Base-by-base conservation (phyloP, 768 basidiomycete species). In the Pseudohyphozyma bogoriensis region DNA sequence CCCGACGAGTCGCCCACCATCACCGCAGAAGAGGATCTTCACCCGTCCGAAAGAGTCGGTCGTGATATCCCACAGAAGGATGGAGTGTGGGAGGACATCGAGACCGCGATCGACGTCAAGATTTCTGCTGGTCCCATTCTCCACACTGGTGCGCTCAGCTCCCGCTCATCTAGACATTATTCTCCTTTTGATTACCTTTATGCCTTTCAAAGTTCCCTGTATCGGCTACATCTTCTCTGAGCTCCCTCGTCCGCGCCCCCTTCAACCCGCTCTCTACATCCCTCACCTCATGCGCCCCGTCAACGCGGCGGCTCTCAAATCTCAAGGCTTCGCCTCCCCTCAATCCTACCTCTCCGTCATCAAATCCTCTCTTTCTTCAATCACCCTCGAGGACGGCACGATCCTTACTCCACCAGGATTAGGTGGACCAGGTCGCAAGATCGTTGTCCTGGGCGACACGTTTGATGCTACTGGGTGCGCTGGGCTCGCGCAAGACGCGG, bases 381-480 rank as follows among this genome's bases (percentile, higher is more conserved):
- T 89, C 36, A 73, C 74, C 56, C 81, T 91, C 49, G 76, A 78
- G 5, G 87, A 89, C 66, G 87, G 87, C 16, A 87, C 83, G 31
- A 63, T 83, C 20, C 76, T 92, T 18, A 77, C 80, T 7, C 47
- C 77, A 68, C 87, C 87, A 10, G 70, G 76, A 28, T 79, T 80
- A 49, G 70, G 58, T 32, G 77, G 83, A 54, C 78, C 77, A 1
- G 90, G 88, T 22, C 79, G 86, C 51, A 85, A 85, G 69, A 71
- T 91, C 44, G 84, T 84, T 29, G 78, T 89, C 49, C 77, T 89
- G 7, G 89, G 89, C 0, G 87, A 90, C 70, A 88, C 86, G 1
- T 81, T 74, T 63, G 83, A 89, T 68, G 78, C 75, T 22, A 66
- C 52, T 24, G 33, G 33, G 11, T 35, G 32, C 18, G n/a, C 33